Conservation (phyloP, 2,329 filamentous ascomycete species). For the Nigrograna mackinnonii region DNA sequence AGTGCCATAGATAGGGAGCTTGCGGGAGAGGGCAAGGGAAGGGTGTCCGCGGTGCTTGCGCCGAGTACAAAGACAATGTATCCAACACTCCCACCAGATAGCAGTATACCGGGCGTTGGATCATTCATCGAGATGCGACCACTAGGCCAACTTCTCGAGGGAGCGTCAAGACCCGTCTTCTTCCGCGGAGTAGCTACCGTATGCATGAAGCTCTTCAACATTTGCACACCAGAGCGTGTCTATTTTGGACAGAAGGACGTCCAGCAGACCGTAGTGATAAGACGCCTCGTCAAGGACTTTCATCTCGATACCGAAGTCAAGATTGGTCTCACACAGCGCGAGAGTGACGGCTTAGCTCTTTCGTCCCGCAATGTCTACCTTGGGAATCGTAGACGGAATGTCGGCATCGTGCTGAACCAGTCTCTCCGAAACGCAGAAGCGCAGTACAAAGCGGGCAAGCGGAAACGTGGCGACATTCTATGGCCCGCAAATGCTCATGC, state of each 20-base stretch:
- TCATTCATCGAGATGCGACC: slow-evolving; percentile 93
- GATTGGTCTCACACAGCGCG: slow-evolving; percentile 75
- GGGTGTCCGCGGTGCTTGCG: slow-evolving; percentile 82
- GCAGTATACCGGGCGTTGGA: slow-evolving; percentile 75
- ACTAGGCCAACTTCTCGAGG: slow-evolving; percentile 79
- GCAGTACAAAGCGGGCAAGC: slow-evolving; percentile 60
- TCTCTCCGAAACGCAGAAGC: slow-evolving; percentile 73
- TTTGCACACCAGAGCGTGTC: slow-evolving; percentile 74
- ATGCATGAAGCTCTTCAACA: slow-evolving; percentile 92
- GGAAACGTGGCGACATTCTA: slow-evolving; percentile 69
- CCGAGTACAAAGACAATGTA: slow-evolving; percentile 86
- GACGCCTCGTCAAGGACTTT: slow-evolving; percentile 85
- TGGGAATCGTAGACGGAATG: slow-evolving; percentile 70
- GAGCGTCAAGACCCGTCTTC: slow-evolving; percentile 85
- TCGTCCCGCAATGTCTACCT: slow-evolving; percentile 95
- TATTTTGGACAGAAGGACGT: slow-evolving; percentile 99
- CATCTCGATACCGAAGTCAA: slow-evolving; percentile 75
- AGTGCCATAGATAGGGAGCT: slow-evolving; percentile 72
- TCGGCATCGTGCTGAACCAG: slow-evolving; percentile 72
- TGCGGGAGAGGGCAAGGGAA: slow-evolving; percentile 58
- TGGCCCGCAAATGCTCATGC: slow-evolving; percentile 68
- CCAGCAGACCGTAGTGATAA: slow-evolving; percentile 91
- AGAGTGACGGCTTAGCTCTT: slow-evolving; percentile 81
- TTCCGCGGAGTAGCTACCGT: slow-evolving; percentile 96
- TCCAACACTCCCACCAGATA: slow-evolving; percentile 73